Percentiles rank a stretch among this genome's conserved stretches.
Evolutionary conservation across 2,329 filamentous ascomycete species (phyloP).

Genomic region (Aspergillus piperis): DNA sequence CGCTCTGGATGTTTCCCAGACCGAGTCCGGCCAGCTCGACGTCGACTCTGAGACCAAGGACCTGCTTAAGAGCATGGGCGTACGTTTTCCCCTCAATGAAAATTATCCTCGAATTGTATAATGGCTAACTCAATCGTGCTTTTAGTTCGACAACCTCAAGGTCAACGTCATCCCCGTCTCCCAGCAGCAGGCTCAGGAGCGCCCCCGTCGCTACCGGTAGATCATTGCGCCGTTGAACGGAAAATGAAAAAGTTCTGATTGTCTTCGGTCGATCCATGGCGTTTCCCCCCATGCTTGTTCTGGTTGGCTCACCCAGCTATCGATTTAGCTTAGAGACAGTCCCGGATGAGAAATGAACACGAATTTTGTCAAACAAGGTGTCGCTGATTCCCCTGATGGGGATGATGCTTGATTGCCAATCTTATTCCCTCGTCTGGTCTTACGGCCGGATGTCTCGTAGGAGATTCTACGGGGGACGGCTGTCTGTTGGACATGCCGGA

Average conservation of each 20-base stretch:
- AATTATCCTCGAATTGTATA: not conserved
- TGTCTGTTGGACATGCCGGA: not conserved
- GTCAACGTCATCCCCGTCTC: conserved; percentile 92
- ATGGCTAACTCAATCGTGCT: not conserved
- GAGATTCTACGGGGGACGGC: not conserved
- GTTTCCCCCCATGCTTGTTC: conserved; percentile 27
- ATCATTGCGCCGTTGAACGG: conserved; percentile 11
- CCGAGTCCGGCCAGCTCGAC: conserved; percentile 89
- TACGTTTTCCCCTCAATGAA: conserved; percentile 59
- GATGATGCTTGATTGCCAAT: conserved; percentile 95
- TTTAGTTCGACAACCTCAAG: conserved; percentile 92
- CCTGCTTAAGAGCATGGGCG: conserved; percentile 95
- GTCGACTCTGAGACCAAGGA: conserved; percentile 98
- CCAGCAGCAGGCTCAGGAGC: conserved; percentile 84
- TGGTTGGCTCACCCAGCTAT: conserved; percentile 29
- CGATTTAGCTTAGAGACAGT: conserved; percentile 33
- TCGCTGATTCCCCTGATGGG: conserved; percentile 75
- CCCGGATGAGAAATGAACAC: conserved; percentile 43
- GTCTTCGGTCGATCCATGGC: conserved; percentile 34
- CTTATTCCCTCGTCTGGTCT: conserved; percentile 33
- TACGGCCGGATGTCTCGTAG: not conserved
- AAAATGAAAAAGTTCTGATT: conserved; percentile 27
- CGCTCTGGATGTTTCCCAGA: conserved; percentile 93
- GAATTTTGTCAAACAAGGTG: conserved; percentile 66
- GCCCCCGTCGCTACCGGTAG: conserved; percentile 65